These are phyloP conservation scores for Hippophae tibetana DNA, from an alignment of 306 rosid genomes.

Conservation along the genomic window DNA sequence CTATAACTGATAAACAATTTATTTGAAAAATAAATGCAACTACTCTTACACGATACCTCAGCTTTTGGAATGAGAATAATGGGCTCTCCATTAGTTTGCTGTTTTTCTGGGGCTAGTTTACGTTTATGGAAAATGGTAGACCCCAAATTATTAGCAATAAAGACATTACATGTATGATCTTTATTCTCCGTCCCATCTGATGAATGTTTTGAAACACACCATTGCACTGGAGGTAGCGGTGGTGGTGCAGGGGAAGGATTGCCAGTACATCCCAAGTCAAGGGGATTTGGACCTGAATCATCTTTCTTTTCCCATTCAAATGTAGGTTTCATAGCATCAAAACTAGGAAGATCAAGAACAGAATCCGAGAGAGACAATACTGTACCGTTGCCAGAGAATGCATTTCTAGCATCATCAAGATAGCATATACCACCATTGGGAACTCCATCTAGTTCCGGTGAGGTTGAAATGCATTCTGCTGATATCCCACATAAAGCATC, in stretches of 20 bases:
- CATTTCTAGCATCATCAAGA: conserved; percentile 25
- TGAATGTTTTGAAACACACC: conserved; percentile 42
- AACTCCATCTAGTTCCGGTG: conserved; percentile 27
- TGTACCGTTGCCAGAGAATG: conserved; percentile 20
- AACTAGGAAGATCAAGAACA: conserved; percentile 67
- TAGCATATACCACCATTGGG: conserved; percentile 24
- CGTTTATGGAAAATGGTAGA: conserved; percentile 30
- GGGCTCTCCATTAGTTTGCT: conserved; percentile 25
- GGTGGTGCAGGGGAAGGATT: conserved; percentile 51
- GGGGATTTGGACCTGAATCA: conserved; percentile 22
- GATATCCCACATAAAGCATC: conserved; percentile 45
- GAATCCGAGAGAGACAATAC: conserved; percentile 46
- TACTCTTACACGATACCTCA: conserved; percentile 36
- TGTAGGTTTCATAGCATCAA: conserved; percentile 44
- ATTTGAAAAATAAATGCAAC: neutral
- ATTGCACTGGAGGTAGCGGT: conserved; percentile 62
- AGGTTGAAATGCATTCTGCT: conserved; percentile 30
- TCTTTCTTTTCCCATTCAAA: conserved; percentile 26
- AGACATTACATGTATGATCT: conserved; percentile 13
- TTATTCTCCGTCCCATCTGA: conserved; percentile 30
- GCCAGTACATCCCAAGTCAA: conserved; percentile 16
- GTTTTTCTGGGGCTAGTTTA: conserved; percentile 23
- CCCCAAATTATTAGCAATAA: conserved; percentile 24
- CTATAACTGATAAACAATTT: neutral
- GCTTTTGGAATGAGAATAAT: conserved; percentile 20